phyloP scores from a whole-genome alignment of 2,329 filamentous ascomycete species.

The Trichoderma sp. region DNA sequence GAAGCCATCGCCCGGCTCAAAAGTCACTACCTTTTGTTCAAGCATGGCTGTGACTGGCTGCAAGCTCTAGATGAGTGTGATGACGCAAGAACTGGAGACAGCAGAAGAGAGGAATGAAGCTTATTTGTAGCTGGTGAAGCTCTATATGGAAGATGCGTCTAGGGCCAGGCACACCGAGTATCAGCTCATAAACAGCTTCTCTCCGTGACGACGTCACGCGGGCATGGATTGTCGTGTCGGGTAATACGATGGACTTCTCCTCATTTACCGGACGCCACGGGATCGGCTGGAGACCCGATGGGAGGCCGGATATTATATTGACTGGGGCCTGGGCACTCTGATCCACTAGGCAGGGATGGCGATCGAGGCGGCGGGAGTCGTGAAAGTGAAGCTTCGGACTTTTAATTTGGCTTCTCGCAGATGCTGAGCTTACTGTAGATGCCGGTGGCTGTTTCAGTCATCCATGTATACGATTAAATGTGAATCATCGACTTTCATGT shows the following conservation, averaged over 20 bases:
- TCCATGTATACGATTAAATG: background rate
- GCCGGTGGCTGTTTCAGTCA: background rate
- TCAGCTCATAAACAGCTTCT: background rate
- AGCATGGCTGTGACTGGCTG: slow-evolving; percentile 24
- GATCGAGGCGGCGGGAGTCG: background rate
- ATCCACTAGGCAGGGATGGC: background rate
- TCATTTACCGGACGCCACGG: slow-evolving; percentile 18
- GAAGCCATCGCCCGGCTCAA: slow-evolving; percentile 26
- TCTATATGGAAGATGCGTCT: background rate
- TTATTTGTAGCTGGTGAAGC: slow-evolving; percentile 4
- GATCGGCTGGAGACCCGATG: slow-evolving; percentile 15
- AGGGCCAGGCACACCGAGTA: background rate
- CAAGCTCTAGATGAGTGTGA: background rate
- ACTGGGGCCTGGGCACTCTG: slow-evolving; percentile 10
- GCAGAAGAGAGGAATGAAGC: background rate
- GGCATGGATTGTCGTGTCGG: background rate
- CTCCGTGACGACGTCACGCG: slow-evolving; percentile 17
- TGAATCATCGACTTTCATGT: background rate
- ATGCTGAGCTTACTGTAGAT: background rate
- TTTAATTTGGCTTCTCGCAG: background rate
- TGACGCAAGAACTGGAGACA: background rate
- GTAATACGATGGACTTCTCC: slow-evolving; percentile 14
- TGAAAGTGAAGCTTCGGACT: background rate
- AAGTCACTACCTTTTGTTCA: slow-evolving; percentile 28
- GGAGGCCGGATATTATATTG: background rate